Evolutionary conservation across 371 early-diverging fungal genomes (phyloP).

Genomic region (Capillidium heterosporum): DNA sequence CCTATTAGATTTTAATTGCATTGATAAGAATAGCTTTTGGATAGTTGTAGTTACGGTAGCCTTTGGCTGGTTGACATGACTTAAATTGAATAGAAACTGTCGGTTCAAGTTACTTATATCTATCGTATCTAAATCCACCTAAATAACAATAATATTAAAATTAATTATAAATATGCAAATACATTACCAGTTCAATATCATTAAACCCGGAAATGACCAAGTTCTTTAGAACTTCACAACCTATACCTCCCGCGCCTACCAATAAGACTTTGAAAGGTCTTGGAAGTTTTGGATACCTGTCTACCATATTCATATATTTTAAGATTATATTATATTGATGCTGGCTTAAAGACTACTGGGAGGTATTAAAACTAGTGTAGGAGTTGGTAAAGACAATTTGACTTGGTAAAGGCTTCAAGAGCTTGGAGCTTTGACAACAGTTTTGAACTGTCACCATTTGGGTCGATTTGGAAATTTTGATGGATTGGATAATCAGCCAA

Average conservation of each 20-base stretch:
- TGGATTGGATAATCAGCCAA: too few species aligned
- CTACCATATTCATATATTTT: too few species aligned
- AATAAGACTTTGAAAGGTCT: conserved; percentile 50
- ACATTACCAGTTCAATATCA: conserved; percentile 53
- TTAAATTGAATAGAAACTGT: conserved; percentile 90
- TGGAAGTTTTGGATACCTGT: too few species aligned
- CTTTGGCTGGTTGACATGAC: conserved; percentile 89
- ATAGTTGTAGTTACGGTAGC: conserved; percentile 31
- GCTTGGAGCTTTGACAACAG: too few species aligned
- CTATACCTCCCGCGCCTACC: conserved; percentile 96
- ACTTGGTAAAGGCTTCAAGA: too few species aligned
- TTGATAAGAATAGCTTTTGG: neutral
- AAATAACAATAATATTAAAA: neutral
- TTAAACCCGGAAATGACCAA: conserved; percentile 77
- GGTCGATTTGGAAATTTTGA: too few species aligned
- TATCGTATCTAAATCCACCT: conserved; percentile 96
- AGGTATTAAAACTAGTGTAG: too few species aligned
- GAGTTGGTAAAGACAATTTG: too few species aligned
- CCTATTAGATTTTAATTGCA: conserved; percentile 19
- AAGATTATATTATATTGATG: too few species aligned
- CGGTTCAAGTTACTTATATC: conserved; percentile 97
- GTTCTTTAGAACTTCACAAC: conserved; percentile 96
- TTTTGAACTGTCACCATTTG: too few species aligned
- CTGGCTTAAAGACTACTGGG: too few species aligned
- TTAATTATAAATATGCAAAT: neutral